These are phyloP conservation scores for Debaryomyces fabryi DNA, from an alignment of 1,139 yeast species.

Conservation along the genomic window DNA sequence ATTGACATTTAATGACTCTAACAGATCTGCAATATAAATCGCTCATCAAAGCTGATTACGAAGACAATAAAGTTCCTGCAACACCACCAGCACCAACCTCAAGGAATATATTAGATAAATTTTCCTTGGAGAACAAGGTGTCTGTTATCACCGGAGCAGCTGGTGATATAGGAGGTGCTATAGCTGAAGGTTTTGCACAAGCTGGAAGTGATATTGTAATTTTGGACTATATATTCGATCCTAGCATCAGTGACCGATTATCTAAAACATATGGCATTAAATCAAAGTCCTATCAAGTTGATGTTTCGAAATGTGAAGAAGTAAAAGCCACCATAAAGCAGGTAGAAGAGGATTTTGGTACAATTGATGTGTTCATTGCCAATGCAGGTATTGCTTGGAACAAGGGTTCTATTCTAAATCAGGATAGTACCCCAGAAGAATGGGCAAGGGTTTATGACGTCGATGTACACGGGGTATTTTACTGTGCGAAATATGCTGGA, in stretches of 20 bases:
- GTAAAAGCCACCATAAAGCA: conserved; percentile 60
- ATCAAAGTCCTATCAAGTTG: conserved; percentile 72
- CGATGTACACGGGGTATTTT: conserved; percentile 77
- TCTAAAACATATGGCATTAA: conserved; percentile 64
- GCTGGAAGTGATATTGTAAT: conserved; percentile 86
- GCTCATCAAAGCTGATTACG: neutral
- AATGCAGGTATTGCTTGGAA: conserved; percentile 93
- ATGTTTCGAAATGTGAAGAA: conserved; percentile 58
- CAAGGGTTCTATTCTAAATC: conserved; percentile 67
- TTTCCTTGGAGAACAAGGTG: conserved; percentile 72
- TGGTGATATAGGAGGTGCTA: conserved; percentile 77
- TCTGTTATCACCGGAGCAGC: conserved; percentile 84
- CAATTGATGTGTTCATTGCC: conserved; percentile 83
- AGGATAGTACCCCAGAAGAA: conserved; percentile 42
- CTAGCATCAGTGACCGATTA: conserved; percentile 51
- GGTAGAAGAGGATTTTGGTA: conserved; percentile 70
- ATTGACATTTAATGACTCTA: conserved; percentile 1
- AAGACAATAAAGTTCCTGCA: conserved; percentile 21
- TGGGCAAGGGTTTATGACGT: conserved; percentile 73
- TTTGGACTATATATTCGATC: conserved; percentile 59
- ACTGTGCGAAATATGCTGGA: conserved; percentile 73
- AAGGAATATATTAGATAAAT: conserved; percentile 44
- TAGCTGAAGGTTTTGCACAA: conserved; percentile 80
- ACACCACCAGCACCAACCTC: conserved; percentile 25
- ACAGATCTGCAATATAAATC: conserved; percentile 1